Conservation (phyloP, 2,329 filamentous ascomycete species). For the Alternaria incomplexa region DNA sequence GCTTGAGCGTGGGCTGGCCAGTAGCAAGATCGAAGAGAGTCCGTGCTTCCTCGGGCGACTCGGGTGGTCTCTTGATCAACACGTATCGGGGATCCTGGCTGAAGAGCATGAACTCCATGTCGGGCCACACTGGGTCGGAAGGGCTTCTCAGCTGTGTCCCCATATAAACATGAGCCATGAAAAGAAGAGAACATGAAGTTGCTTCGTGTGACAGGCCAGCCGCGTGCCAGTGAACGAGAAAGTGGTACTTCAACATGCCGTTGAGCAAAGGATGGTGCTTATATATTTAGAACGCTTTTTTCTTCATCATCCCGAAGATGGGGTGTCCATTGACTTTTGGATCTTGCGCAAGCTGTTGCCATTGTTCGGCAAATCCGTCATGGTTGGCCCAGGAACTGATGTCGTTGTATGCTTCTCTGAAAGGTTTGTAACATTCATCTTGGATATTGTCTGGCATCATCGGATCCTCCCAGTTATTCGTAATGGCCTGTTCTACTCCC, state of each 20-base stretch:
- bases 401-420: background rate
- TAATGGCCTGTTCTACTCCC: background rate
- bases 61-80: background rate
- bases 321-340: background rate
- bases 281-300: background rate
- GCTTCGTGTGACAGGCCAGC: background rate
- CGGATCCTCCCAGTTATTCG: background rate
- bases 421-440: background rate
- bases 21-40: slow-evolving; percentile 1
- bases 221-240: background rate
- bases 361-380: background rate
- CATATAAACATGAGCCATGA: background rate
- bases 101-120: slow-evolving; percentile 12
- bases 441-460: background rate
- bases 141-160: background rate
- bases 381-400: background rate
- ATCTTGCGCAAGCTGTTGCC: background rate
- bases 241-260: background rate
- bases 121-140: slow-evolving; percentile 3
- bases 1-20: background rate
- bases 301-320: background rate
- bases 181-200: background rate
- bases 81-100: slow-evolving; percentile 6
- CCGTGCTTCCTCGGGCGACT: slow-evolving; percentile 1
- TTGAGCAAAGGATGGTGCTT: background rate